Evolutionary conservation across 1,139 yeast species (phyloP), one percentile per base, ranked within the genome.

Genomic region (Martiniozyma asiatica): DNA sequence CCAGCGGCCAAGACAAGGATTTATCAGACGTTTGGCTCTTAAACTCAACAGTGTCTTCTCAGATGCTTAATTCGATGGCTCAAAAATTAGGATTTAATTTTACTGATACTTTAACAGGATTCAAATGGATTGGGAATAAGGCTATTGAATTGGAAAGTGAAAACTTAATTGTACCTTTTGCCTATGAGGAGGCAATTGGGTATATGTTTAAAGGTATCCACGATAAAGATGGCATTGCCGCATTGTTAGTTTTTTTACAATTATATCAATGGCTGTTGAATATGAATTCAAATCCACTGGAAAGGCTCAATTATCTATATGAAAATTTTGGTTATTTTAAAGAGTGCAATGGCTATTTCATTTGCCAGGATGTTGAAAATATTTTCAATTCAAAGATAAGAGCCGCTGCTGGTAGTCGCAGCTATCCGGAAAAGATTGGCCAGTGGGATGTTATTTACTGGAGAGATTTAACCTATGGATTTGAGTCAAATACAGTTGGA

Each of bases 81-180:
- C 50, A 60, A 4, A 50, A 49, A 8, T 64, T 70, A 33, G 78
- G 78, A 0, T 76, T 79, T 49, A 60, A 69, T 27, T 80, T 65
- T 53, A 66, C 61, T 27, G 97, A 89, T 38, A 87, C 97, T 0
- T 61, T 89, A 32, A 89, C 97, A 1, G 97, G 98, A 1, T 89
- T 89, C 60, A 89, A 89, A 55, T 89, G 98, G 98, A 79, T 89
- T 30, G 98, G 97, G 3, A 89, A 89, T 51, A 68, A 73, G 39
- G 93, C 95, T 1, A 71, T 78, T 22, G 81, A 76, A 16, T 59
- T 81, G 35, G 84, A 78, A 40, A 42, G 50, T 0, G 53, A 68
- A 24, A 94, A 94, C 0, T 73, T 50, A 44, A 43, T 33, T 6
- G 94, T 87, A 2, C 94, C 95, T 0, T 84, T 85, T 59, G 96